Base-by-base conservation (phyloP, 2,329 filamentous ascomycete species). In the Aspergillus uvarum region DNA sequence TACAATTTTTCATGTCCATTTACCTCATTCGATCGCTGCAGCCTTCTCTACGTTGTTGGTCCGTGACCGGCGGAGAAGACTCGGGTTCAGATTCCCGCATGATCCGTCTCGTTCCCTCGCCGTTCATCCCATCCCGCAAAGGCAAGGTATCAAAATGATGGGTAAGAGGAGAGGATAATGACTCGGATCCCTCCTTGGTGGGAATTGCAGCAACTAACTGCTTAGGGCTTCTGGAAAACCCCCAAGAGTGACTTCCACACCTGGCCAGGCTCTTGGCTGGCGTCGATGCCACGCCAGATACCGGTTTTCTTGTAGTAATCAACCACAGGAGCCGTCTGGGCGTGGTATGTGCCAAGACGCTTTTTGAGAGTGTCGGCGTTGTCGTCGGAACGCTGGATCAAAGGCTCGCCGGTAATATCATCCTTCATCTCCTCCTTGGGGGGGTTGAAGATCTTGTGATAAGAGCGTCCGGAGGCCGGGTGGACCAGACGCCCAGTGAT, bases 371-470 rank as follows among this genome's bases (percentile, higher is more conserved):
- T 92, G 8, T 93, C 94, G 69, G 91, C 93, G 78, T 98, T 99
- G 83, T 99, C 95, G 77, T 99, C 95, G 67, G 90, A 94, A 72
- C 95, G 89, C 84, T 98, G 95, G 72, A 98, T 90, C 68, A 99
- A 84, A 52, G 94, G 93, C 85, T 99, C 95, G 78, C 95, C 95
- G 21, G 95, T 98, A 68, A 97, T 80, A 79, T 99, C 95, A 79
- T 99, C 95, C 76, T 88, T 96, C 95, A 98, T 98, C 67, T 85
- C 73, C 71, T 87, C 81, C 87, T 97, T 96, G 72, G 95, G 95
- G 54, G 95, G 95, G 87, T 97, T 98, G 88, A 99, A 99, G 79
- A 95, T 90, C 81, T 89, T 95, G 87, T 99, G 95, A 84, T 99
- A 99, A 69, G 91, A 92, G 74, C 95, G 92, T 67, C 95, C 95